These are phyloP conservation scores for Scytalidium lignicola DNA, from an alignment of 2,329 filamentous ascomycete genomes.

Conservation along the genomic window DNA sequence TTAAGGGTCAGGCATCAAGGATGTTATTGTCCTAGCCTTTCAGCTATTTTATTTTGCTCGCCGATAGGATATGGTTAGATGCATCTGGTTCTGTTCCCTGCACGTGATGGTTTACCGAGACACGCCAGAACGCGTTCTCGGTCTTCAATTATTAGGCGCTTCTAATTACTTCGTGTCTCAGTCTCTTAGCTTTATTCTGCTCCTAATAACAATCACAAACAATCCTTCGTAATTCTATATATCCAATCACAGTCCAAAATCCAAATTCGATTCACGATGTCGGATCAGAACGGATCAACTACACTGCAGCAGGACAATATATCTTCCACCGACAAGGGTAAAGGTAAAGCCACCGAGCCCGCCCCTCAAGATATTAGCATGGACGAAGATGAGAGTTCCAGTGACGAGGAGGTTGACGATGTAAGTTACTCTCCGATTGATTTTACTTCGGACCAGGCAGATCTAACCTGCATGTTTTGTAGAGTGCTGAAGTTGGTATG, in stretches of 20 bases:
- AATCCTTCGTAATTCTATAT: not conserved
- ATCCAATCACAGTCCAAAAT: not conserved
- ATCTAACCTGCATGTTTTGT: slow-evolving; percentile 12
- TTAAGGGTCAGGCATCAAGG: no score
- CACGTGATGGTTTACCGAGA: not conserved
- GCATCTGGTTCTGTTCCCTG: no score
- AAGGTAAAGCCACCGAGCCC: slow-evolving; percentile 67
- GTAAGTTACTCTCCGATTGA: slow-evolving; percentile 35
- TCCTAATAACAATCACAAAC: not conserved
- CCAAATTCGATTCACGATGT: slow-evolving; percentile 33
- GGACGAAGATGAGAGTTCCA: slow-evolving; percentile 65
- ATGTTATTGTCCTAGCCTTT: no score
- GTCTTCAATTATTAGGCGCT: not conserved
- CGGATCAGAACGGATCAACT: slow-evolving; percentile 38
- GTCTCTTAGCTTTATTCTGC: not conserved
- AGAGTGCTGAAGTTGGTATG: slow-evolving; percentile 30
- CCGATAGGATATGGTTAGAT: no score
- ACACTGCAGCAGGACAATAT: slow-evolving; percentile 28
- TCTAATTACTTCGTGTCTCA: not conserved
- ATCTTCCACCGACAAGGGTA: slow-evolving; percentile 64
- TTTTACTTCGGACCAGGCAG: slow-evolving; percentile 3
- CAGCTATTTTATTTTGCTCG: no score
- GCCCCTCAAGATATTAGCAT: slow-evolving; percentile 57
- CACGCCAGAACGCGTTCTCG: not conserved
- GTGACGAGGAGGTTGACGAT: slow-evolving; percentile 63